Conservation (phyloP, 208 protist species). For the Wallacemonas rigidus region DNA sequence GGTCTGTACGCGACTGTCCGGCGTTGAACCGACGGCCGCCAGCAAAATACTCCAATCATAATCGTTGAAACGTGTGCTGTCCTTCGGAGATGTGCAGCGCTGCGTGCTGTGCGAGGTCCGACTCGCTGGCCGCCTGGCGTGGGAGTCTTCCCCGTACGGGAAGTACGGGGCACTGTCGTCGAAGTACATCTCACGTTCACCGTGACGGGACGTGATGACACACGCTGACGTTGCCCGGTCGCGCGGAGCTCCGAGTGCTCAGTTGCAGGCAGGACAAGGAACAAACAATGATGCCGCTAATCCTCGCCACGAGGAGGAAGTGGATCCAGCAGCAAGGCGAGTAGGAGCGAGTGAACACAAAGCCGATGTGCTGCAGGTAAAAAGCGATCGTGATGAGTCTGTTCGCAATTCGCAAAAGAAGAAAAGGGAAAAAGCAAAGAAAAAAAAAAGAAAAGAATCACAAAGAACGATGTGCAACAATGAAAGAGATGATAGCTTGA, state of each 20-base stretch:
- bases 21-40: background rate
- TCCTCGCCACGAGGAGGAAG: no score
- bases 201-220: no score
- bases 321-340: no score
- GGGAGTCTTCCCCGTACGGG: background rate
- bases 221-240: no score
- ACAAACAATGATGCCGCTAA: no score
- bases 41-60: background rate
- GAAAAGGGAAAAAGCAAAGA: constrained; percentile 13
- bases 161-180: background rate
- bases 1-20: background rate
- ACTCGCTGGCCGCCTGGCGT: background rate
- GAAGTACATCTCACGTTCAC: background rate
- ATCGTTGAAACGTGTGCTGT: constrained; percentile 8
- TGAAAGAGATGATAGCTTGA: background rate
- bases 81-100: background rate
- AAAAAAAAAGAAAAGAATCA: constrained; percentile 10
- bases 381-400: background rate
- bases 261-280: no score
- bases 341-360: no score
- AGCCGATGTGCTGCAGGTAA: no score
- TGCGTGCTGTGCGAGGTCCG: background rate
- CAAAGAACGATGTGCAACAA: constrained; percentile 1
- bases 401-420: background rate
- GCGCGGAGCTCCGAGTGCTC: no score